Conservation (phyloP, 106 monocot species). For the Dioscorea alata region DNA sequence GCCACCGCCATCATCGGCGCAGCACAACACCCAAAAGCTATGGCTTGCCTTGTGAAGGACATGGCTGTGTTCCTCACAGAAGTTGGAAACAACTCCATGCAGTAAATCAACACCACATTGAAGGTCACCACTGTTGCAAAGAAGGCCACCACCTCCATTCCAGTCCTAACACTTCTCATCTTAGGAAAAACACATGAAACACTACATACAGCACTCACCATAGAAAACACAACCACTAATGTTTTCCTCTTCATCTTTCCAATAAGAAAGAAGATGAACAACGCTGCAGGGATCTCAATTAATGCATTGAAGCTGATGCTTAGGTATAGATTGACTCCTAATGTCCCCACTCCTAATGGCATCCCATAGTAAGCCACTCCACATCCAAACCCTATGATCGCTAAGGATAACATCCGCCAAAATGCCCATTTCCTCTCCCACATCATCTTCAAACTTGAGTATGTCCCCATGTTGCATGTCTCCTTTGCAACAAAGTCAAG, state of each 20-base stretch:
- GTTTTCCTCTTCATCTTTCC: slow-evolving; percentile 12
- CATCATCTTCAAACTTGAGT: neutral
- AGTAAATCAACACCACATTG: slow-evolving; percentile 21
- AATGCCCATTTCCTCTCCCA: slow-evolving; percentile 19
- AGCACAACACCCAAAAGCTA: slow-evolving; percentile 20
- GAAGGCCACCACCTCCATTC: slow-evolving; percentile 14
- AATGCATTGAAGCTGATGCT: slow-evolving; percentile 11
- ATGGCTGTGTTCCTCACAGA: slow-evolving; percentile 34
- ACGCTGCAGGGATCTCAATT: slow-evolving; percentile 11
- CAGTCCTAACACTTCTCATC: neutral
- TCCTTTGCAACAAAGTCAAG: neutral
- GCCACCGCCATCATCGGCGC: slow-evolving; percentile 26
- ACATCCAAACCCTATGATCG: slow-evolving; percentile 8
- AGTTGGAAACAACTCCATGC: slow-evolving; percentile 40
- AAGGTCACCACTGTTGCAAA: slow-evolving; percentile 13
- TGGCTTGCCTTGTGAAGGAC: slow-evolving; percentile 33
- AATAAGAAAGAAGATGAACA: slow-evolving; percentile 15
- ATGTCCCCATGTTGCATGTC: neutral
- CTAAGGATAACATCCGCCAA: neutral
- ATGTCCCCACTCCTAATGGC: slow-evolving; percentile 11
- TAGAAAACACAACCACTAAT: slow-evolving; percentile 13
- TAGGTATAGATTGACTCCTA: slow-evolving; percentile 15
- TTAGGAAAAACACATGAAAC: slow-evolving; percentile 8
- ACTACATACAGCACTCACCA: slow-evolving; percentile 13
- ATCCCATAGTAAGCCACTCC: slow-evolving; percentile 20